phyloP scores from a whole-genome alignment of 805 yeast genomes.

The Candida glaebosa region DNA sequence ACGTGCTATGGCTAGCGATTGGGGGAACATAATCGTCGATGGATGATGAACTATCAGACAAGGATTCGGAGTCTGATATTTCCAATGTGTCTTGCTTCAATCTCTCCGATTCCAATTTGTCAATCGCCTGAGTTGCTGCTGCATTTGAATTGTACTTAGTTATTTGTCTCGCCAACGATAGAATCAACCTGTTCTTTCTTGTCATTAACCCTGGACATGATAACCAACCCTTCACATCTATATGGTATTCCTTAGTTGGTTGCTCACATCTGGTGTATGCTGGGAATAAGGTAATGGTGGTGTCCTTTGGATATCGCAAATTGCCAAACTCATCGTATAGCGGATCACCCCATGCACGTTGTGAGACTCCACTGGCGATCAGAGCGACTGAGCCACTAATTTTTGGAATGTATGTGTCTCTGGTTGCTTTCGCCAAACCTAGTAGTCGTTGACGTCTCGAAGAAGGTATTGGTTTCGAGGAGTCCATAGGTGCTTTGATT shows the following conservation, averaged over 20 bases:
- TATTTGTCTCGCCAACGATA: slow-evolving; percentile 67
- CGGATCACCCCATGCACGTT: slow-evolving; percentile 25
- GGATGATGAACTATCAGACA: slow-evolving; percentile 18
- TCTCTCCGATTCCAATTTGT: slow-evolving; percentile 23
- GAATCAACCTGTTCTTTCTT: slow-evolving; percentile 66
- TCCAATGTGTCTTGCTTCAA: slow-evolving; percentile 23
- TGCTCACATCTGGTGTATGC: slow-evolving; percentile 29
- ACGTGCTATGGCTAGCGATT: slow-evolving; percentile 1
- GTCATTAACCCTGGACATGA: slow-evolving; percentile 67
- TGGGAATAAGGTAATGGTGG: slow-evolving; percentile 51
- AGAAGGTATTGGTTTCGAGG: not conserved
- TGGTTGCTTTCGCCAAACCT: slow-evolving; percentile 52
- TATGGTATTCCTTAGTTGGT: slow-evolving; percentile 28
- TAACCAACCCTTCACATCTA: slow-evolving; percentile 70
- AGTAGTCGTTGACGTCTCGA: slow-evolving; percentile 45
- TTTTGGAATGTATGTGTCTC: slow-evolving; percentile 57
- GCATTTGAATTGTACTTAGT: slow-evolving; percentile 36
- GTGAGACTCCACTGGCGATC: slow-evolving; percentile 44
- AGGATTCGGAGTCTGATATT: slow-evolving; percentile 13
- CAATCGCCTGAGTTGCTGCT: slow-evolving; percentile 17
- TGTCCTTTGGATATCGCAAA: slow-evolving; percentile 49
- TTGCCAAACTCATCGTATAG: slow-evolving; percentile 26
- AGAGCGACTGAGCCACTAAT: slow-evolving; percentile 46
- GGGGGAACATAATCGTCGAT: slow-evolving; percentile 4
- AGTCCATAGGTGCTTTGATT: slow-evolving; percentile 3